Evolutionary conservation across 768 basidiomycete genomes (phyloP), one percentile per base, ranked within the genome.

Genomic region (Chalciporus piperatus): DNA sequence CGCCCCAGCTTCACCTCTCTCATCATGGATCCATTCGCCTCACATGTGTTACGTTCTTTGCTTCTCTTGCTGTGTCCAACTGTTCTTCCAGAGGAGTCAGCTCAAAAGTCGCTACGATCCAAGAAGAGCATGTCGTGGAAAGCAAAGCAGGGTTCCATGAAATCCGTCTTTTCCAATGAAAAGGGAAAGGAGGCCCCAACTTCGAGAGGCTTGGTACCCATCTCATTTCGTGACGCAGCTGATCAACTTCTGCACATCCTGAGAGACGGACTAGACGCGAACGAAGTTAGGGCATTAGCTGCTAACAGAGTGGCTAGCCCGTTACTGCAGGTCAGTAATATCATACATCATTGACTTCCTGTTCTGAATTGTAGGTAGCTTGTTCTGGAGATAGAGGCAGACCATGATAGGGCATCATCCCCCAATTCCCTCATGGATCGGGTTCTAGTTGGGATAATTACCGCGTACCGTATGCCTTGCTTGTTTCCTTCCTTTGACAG

Each of bases 91-190:
- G 69, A 70, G 4, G 75, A 71, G 23, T 54, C 76, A 20, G 61
- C 63, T 46, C 64, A 63, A 28, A 72, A 74, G 10, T 65, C 72
- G 27, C 55, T 91, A 28, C 81, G 94, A n/a, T 93, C 91, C 11
- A 96, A 90, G 67, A 91, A 87, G 69, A 92, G 87, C 54, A 78
- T 81, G 1, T 78, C 83, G 13, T 96, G 87, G 82, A 91, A 94
- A 62, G 81, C 84, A 42, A 83, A 80, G 47, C 90, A 92, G 54
- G 91, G 86, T 1, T 74, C 80, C 11, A 84, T 95, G 79, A 88
- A 83, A 63, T 92, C 90, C 3, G 78, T 96, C 12, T 85, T 96
- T 56, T 67, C 67, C 20, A 72, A 77, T 22, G 72, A 60, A 35
- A 76, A 73, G 45, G 68, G 70, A 8, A 76, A 74, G 45, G 70